These are phyloP conservation scores for Amyloporia xantha DNA, from an alignment of 768 basidiomycete genomes.

Conservation along the genomic window DNA sequence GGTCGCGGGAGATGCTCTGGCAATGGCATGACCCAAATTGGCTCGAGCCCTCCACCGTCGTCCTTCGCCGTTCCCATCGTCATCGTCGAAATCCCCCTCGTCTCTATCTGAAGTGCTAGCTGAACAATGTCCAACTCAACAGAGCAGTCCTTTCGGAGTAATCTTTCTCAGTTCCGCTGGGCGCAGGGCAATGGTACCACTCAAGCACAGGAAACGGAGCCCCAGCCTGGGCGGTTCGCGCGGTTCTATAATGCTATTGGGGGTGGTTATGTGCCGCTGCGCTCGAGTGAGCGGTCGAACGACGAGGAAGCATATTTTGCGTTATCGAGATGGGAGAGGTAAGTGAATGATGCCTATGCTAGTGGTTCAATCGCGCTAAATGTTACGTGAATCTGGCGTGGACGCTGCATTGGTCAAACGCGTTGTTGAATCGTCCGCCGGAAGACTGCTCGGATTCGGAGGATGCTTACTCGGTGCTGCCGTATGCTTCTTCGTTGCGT, in stretches of 20 bases:
- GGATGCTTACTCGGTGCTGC: slow-evolving; percentile 85
- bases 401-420: background rate
- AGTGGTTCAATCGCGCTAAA: no score
- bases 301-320: slow-evolving; percentile 97
- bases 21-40: no score
- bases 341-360: no score
- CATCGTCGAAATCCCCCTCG: background rate
- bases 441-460: slow-evolving; percentile 83
- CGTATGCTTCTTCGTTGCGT: slow-evolving; percentile 90
- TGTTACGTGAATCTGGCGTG: background rate
- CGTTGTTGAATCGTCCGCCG: background rate
- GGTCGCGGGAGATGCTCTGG: no score
- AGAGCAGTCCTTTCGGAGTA: slow-evolving; percentile 67
- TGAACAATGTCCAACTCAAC: slow-evolving; percentile 13
- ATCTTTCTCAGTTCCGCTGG: slow-evolving; percentile 86
- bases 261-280: slow-evolving; percentile 82
- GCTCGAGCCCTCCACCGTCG: background rate
- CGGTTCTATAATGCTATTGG: slow-evolving; percentile 84
- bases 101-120: background rate
- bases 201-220: slow-evolving; percentile 29
- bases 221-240: slow-evolving; percentile 63
- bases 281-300: slow-evolving; percentile 74
- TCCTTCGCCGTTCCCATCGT: background rate
- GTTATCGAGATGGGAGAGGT: slow-evolving; percentile 91
- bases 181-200: slow-evolving; percentile 71